Evolutionary conservation across 2,329 filamentous ascomycete genomes (phyloP).

Genomic region (Aspergillus sp.): DNA sequence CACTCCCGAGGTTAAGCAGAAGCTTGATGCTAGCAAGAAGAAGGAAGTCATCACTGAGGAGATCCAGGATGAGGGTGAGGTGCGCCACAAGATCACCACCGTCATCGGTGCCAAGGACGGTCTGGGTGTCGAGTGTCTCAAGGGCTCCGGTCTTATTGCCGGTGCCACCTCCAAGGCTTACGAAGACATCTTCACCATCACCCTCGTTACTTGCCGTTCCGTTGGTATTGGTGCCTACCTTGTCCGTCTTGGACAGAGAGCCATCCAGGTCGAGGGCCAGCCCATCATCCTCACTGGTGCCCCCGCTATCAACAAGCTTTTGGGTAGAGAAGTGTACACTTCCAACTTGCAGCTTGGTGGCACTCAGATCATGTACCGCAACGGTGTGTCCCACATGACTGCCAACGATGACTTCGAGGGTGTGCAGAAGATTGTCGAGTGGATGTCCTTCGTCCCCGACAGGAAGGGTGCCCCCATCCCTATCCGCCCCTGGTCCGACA

Average conservation of each 20-base stretch:
- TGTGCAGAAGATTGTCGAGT: slow-evolving; percentile 96
- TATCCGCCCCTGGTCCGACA: slow-evolving; percentile 81
- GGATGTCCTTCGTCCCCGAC: slow-evolving; percentile 96
- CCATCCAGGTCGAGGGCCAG: slow-evolving; percentile 97
- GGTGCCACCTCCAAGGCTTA: slow-evolving; percentile 96
- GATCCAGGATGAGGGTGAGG: slow-evolving; percentile 82
- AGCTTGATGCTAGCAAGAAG: slow-evolving; percentile 75
- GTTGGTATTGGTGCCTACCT: slow-evolving; percentile 99
- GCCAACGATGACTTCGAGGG: slow-evolving; percentile 96
- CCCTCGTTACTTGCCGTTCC: slow-evolving; percentile 94
- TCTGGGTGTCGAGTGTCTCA: slow-evolving; percentile 94
- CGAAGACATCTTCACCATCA: slow-evolving; percentile 98
- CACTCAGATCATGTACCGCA: slow-evolving; percentile 99
- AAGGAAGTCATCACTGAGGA: slow-evolving; percentile 85
- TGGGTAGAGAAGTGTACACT: slow-evolving; percentile 97
- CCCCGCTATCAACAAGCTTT: slow-evolving; percentile 94
- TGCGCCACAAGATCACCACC: slow-evolving; percentile 89
- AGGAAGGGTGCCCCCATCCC: slow-evolving; percentile 91
- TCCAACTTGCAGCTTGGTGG: slow-evolving; percentile 98
- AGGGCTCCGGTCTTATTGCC: slow-evolving; percentile 95
- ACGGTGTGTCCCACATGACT: slow-evolving; percentile 99
- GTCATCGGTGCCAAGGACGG: slow-evolving; percentile 93
- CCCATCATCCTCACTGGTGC: slow-evolving; percentile 98
- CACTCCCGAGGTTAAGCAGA: slow-evolving; percentile 79
- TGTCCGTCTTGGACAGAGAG: slow-evolving; percentile 95